Evolutionary conservation across 1,284 basidiomycete genomes (phyloP).

Genomic region (Trichosporon asahii): DNA sequence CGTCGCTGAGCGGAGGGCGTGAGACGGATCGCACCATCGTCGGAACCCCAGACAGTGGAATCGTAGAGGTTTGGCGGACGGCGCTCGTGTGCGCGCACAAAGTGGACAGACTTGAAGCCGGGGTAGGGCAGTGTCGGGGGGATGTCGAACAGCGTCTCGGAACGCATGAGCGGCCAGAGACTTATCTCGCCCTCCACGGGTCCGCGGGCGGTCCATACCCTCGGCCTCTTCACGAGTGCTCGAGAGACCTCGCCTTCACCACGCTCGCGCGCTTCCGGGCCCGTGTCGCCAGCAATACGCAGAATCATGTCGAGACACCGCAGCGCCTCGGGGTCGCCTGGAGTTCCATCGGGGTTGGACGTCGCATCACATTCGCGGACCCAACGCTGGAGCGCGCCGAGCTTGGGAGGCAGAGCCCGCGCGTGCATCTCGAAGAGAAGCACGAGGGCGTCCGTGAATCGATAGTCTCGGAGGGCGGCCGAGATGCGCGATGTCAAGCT

Average conservation of each 20-base stretch:
- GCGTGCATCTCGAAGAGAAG: conserved; percentile 59
- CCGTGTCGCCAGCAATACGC: conserved; percentile 49
- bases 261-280: conserved; percentile 15
- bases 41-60: conserved; percentile 56
- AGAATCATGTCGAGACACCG: conserved; percentile 58
- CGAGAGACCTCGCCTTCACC: conserved; percentile 24
- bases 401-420: conserved; percentile 56
- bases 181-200: conserved; percentile 35
- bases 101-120: conserved; percentile 38
- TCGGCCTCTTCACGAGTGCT: conserved; percentile 24
- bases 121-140: conserved; percentile 28
- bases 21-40: conserved; percentile 51
- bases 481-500: conserved; percentile 57
- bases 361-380: conserved; percentile 60
- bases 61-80: conserved; percentile 57
- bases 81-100: conserved; percentile 50
- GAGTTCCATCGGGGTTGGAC: conserved; percentile 43
- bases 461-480: conserved; percentile 54
- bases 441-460: conserved; percentile 55
- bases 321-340: conserved; percentile 49
- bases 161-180: conserved; percentile 44
- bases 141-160: conserved; percentile 31
- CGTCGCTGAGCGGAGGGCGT: conserved; percentile 40
- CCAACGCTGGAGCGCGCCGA: conserved; percentile 61
- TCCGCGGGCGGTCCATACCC: conserved; percentile 42